Evolutionary conservation across 106 monocot species (phyloP).

Genomic region (Xerophyta viscosa): DNA sequence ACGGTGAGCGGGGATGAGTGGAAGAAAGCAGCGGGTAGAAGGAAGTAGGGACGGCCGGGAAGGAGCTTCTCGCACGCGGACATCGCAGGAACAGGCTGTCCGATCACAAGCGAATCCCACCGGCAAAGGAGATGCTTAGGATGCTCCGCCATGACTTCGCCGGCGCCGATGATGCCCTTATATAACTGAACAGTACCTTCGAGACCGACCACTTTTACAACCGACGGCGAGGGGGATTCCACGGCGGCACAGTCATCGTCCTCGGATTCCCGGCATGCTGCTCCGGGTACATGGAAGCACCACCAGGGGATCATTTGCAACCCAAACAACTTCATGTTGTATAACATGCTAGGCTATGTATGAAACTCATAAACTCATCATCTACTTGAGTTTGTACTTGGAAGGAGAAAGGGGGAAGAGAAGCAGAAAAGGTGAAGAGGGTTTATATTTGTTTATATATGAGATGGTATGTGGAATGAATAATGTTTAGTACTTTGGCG

Average conservation of each 20-base stretch:
- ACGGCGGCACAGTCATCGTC: not conserved
- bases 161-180: not conserved
- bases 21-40: conserved; percentile 1
- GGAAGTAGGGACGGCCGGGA: not conserved
- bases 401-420: too few relatives aligned
- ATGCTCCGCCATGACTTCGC: not conserved
- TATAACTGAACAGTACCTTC: not conserved
- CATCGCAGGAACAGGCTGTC: not conserved
- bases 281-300: too few relatives aligned
- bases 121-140: not conserved
- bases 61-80: not conserved
- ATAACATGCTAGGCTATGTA: too few relatives aligned
- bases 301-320: too few relatives aligned
- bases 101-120: not conserved
- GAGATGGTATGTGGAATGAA: too few relatives aligned
- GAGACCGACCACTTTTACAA: not conserved
- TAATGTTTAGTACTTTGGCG: too few relatives aligned
- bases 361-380: too few relatives aligned
- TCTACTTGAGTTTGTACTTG: too few relatives aligned
- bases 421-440: too few relatives aligned
- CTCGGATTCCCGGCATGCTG: not conserved
- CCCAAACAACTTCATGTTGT: too few relatives aligned
- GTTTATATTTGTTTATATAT: too few relatives aligned
- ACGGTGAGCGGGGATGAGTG: not conserved
- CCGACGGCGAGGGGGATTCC: not conserved